These are phyloP conservation scores for Leccinum insigne DNA, from an alignment of 1,284 basidiomycete genomes.

Conservation along the genomic window DNA sequence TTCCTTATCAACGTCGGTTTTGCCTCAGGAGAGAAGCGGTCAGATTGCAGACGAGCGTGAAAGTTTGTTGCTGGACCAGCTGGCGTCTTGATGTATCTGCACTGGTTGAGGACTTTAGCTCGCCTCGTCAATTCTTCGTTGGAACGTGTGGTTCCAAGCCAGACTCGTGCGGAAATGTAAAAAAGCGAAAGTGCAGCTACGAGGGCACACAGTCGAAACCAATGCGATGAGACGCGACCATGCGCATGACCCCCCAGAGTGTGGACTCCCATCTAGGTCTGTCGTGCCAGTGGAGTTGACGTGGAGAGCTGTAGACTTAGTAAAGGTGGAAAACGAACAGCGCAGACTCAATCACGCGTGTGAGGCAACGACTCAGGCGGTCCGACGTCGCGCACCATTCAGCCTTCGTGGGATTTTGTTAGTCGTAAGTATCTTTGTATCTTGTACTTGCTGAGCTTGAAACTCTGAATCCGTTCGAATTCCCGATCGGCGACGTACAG, in stretches of 20 bases:
- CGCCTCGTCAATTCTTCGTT: conserved; percentile 12
- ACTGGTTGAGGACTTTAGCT: conserved; percentile 43
- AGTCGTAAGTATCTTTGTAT: no score
- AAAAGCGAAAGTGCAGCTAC: not conserved
- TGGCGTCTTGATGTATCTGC: conserved; percentile 40
- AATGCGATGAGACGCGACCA: not conserved
- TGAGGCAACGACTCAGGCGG: not conserved
- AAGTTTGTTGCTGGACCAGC: conserved; percentile 55
- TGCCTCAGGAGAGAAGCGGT: conserved; percentile 65
- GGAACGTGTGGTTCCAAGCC: conserved; percentile 1
- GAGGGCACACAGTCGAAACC: conserved; percentile 5
- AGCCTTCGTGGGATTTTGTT: no score
- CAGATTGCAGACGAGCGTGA: conserved; percentile 52
- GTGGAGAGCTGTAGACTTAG: not conserved
- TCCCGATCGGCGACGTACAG: no score
- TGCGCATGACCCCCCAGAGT: not conserved
- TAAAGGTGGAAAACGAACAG: not conserved
- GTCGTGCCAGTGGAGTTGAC: not conserved
- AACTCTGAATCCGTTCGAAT: no score
- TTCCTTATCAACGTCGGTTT: conserved; percentile 64
- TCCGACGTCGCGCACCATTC: no score
- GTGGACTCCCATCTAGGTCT: conserved; percentile 2
- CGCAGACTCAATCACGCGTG: not conserved
- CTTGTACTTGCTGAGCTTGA: no score
- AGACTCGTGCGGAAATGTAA: not conserved